A percentile compares a stretch with the other conserved stretches of the same genome.
These are phyloP conservation scores for Bromus sterilis DNA, from an alignment of 176 grass and related monocot genomes.

Conservation along the genomic window DNA sequence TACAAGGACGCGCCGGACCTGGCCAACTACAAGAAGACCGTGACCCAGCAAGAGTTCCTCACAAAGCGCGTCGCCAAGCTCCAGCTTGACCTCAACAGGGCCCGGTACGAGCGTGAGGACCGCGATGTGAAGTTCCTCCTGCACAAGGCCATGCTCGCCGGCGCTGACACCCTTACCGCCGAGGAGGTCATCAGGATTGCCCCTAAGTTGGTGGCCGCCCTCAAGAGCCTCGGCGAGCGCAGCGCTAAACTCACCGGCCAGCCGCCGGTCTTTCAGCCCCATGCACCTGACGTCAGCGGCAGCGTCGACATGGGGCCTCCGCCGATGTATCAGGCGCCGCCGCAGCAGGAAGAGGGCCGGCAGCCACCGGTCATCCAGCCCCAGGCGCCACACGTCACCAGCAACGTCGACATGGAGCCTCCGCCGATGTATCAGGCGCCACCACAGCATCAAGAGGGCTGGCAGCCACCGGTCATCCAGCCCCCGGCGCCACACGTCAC, in stretches of 20 bases:
- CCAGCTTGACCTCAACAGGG: neutral
- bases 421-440: too few species aligned
- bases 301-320: neutral
- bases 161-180: neutral
- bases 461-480: neutral
- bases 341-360: neutral
- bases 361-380: neutral
- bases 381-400: neutral
- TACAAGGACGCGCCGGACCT: constrained; percentile 20
- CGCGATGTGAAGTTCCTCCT: neutral
- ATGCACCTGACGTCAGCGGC: neutral
- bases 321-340: neutral
- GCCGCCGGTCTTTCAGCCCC: neutral
- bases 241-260: neutral
- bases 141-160: neutral
- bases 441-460: too few species aligned
- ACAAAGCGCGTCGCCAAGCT: neutral
- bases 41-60: constrained; percentile 29
- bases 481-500: neutral
- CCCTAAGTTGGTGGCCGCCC: neutral
- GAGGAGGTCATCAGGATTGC: neutral
- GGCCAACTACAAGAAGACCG: constrained; percentile 9
- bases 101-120: neutral
- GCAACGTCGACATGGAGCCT: neutral
- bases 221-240: neutral